Base-by-base conservation (phyloP, 108 stramenopile species). In the Ochromonas danica region DNA sequence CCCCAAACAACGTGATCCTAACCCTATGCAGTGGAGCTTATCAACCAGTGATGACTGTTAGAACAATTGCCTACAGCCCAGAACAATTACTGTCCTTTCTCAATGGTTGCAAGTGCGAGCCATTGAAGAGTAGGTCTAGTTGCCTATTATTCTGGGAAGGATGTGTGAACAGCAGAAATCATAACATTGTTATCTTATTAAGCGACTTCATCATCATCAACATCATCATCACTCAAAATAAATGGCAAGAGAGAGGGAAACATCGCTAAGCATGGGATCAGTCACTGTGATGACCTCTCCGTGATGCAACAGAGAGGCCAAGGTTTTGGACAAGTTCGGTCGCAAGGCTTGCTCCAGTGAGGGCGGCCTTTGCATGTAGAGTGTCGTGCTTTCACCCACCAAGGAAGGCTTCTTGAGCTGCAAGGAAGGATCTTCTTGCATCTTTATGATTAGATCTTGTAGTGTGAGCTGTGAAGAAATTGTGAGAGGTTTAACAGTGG, bases 361-460 rank as follows among this genome's bases (percentile, higher is more conserved):
- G 33, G 87, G 87, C 0, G 97, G 95, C 65, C 92, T 94, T 62
- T 89, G 91, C 93, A 96, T 95, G 88, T 95, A 98, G 79, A 98
- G 70, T 0, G 93, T 92, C 70, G 89, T 90, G 10, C 79, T 75
- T 6, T 88, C 83, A 1, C 87, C 82, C 1, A 92, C 93, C 70
- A 95, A 78, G 71, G 92, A 94, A 0, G 97, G 95, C 27, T 90
- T 82, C 61, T 93, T 89, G n/a, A 98, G 84, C 3, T 93, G 85
- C 57, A 93, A 85, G 57, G 91, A 88, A 1, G 92, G 87, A 1
- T 93, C 90, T 10, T 61, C 31, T 36, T 81, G 78, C n/a, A 94
- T 81, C 27, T 79, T 78, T 75, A 92, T 91, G 78, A 97, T 84
- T 38, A 96, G 80, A 57, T 90, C 83, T 40, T 89, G 89, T 43